Evolutionary conservation across 139 green algal genomes (phyloP), one percentile per base, ranked within the genome.

Genomic region (Desmodesmus armatus): DNA sequence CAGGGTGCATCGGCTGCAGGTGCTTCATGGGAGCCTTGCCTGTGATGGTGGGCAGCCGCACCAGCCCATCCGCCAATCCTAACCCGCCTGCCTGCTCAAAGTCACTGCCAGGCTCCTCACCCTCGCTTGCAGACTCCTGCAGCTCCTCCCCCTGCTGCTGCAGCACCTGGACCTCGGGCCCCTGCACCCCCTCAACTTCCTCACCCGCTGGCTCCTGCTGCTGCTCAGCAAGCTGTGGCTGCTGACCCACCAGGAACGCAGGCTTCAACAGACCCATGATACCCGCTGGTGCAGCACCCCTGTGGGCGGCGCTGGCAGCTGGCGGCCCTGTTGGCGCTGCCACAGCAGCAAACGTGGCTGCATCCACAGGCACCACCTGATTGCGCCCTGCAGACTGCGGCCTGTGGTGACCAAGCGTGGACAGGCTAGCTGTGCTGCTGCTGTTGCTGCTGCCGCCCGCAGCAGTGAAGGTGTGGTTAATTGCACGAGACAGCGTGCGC

Each of bases 1-100:
- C n/a, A n/a, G n/a, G n/a, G n/a, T n/a, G 4, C 63, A 72, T 39
- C 5, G 63, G 63, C 63, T 72, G 63, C 63, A 72, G 63, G n/a
- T 21, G 63, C 0, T 41, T 3, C 7, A 5, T 23, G 0, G 37
- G 69, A 2, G 17, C 4, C 69, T 58, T 53, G 69, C 40, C 69
- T 27, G 39, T 39, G 2, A 77, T 77, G 23, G 69, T 77, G 0
- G 69, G 25, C 11, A 77, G 69, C 1, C 69, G 69, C 33, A 69
- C n/a, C 60, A 69, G 2, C 35, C n/a, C 13, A 7, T 29, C 11
- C 63, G 43, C 25, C 58, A 35, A 35, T 0, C 0, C 31, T 25
- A n/a, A n/a, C 35, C 11, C 11, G 15, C 58, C 0, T 25, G 7
- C 21, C 58, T 31, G 58, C 25, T 67, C n/a, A n/a, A n/a, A n/a